Base-by-base conservation (phyloP, 179 eudicot species). In the Vitellaria paradoxa region DNA sequence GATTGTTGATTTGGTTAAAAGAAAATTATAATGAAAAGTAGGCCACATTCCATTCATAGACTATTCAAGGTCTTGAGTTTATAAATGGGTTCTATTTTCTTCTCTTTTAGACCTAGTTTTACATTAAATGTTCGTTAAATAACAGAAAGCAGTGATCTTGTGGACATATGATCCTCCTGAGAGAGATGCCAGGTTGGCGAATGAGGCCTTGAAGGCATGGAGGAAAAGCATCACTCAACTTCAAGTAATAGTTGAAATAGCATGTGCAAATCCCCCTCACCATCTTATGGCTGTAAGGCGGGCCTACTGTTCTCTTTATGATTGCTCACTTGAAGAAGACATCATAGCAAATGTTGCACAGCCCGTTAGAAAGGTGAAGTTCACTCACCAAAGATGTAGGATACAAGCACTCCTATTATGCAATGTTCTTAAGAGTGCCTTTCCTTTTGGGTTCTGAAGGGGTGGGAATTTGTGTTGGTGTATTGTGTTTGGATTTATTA, bases 321-420 rank as follows among this genome's bases (percentile, higher is more conserved):
- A 88, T 17, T 76, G 87, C 80, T 93, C 98, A 6, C 87, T 93
- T 65, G 98, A 93, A 81, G 98, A 93, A 69, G 95, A 93, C 75
- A 84, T 93, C 45, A 81, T 79, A 21, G 53, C 84, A 63, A 76
- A 81, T 76, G 88, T 86, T 59, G 30, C 88, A 49, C 75, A 77
- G 75, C 85, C 97, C 21, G 65, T 90, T 63, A 88, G 90, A 87
- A 93, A 92, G 97, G 98, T 92, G 77, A 63, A 40, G 20, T 72
- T 49, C 21, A 47, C 20, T 26, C 26, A 5, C 40, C 17, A 30
- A 30, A 30, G 42, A 3, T 5, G 77, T 7, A 20, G 0, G 53
- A n/a, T 8, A 47, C 21, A 24, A 23, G 20, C 12, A 17, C 15
- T 17, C 49, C 18, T 30, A 30, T 30, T 30, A 2, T 30, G 37